A percentile compares a stretch with the other conserved stretches of the same genome.
These are phyloP conservation scores for Rubus parviflorus DNA, from an alignment of 306 rosid species.

Conservation along the genomic window DNA sequence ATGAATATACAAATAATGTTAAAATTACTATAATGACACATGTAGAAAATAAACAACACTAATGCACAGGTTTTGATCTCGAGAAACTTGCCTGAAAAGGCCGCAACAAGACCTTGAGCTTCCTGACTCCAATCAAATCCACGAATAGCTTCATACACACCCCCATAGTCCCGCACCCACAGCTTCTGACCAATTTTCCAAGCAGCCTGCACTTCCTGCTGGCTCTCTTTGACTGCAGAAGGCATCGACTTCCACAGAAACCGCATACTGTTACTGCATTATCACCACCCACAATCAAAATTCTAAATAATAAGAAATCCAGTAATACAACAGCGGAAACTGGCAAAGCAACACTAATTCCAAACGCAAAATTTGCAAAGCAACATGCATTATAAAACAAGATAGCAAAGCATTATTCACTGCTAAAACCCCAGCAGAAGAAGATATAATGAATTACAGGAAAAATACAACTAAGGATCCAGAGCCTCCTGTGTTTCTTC, in stretches of 20 bases:
- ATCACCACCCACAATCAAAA: conserved; percentile 33
- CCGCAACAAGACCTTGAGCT: conserved; percentile 58
- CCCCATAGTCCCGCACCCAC: conserved; percentile 68
- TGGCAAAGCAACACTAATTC: neutral
- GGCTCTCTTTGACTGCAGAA: conserved; percentile 59
- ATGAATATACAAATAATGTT: neutral
- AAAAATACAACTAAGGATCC: no score
- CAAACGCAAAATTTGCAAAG: neutral
- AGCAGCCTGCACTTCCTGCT: conserved; percentile 64
- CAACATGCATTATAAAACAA: neutral
- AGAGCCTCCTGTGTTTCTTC: neutral
- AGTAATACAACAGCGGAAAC: neutral
- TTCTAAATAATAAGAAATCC: neutral
- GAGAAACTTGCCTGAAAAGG: conserved; percentile 76
- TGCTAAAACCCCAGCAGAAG: neutral
- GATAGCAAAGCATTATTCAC: neutral
- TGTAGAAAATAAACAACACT: neutral
- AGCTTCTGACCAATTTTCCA: conserved; percentile 84
- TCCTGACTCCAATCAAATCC: conserved; percentile 80
- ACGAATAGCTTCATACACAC: conserved; percentile 68
- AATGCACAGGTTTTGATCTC: neutral
- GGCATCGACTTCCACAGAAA: conserved; percentile 91
- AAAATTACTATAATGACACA: neutral
- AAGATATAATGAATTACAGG: neutral
- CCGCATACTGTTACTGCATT: conserved; percentile 81